Evolutionary conservation across 2,329 filamentous ascomycete species (phyloP).

Genomic region (Penicillium sp.): DNA sequence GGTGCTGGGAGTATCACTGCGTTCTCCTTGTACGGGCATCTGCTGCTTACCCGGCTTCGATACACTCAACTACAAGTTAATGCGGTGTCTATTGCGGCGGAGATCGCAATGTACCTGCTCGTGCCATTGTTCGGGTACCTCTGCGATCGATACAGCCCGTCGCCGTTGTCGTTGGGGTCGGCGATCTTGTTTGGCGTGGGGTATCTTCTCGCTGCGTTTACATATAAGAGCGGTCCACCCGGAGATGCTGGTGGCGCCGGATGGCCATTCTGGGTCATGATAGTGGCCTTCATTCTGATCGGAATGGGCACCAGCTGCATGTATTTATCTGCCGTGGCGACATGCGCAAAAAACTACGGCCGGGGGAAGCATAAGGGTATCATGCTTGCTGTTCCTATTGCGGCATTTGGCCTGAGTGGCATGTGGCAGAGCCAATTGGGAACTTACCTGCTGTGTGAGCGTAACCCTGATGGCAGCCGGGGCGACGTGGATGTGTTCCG

Average conservation of each 20-base stretch:
- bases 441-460: slow-evolving; percentile 72
- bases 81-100: slow-evolving; percentile 79
- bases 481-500: slow-evolving; percentile 71
- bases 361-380: slow-evolving; percentile 82
- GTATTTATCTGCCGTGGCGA: slow-evolving; percentile 89
- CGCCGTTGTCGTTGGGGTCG: slow-evolving; percentile 70
- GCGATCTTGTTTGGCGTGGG: slow-evolving; percentile 73
- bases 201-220: slow-evolving; percentile 77
- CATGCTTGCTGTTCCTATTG: slow-evolving; percentile 85
- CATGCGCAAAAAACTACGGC: slow-evolving; percentile 97
- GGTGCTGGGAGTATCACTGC: slow-evolving; percentile 90
- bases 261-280: slow-evolving; percentile 79
- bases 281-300: slow-evolving; percentile 77
- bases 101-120: slow-evolving; percentile 86
- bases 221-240: slow-evolving; percentile 64
- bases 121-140: slow-evolving; percentile 86
- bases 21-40: slow-evolving; percentile 89
- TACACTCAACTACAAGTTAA: slow-evolving; percentile 95
- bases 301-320: slow-evolving; percentile 82
- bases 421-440: slow-evolving; percentile 95
- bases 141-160: slow-evolving; percentile 84
- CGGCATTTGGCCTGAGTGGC: slow-evolving; percentile 86
- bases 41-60: slow-evolving; percentile 80
- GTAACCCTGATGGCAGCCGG: slow-evolving; percentile 57
- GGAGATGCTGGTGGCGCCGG: slow-evolving; percentile 52